Conservation (phyloP, 2,329 filamentous ascomycete species). For the Epichloe sylvatica region DNA sequence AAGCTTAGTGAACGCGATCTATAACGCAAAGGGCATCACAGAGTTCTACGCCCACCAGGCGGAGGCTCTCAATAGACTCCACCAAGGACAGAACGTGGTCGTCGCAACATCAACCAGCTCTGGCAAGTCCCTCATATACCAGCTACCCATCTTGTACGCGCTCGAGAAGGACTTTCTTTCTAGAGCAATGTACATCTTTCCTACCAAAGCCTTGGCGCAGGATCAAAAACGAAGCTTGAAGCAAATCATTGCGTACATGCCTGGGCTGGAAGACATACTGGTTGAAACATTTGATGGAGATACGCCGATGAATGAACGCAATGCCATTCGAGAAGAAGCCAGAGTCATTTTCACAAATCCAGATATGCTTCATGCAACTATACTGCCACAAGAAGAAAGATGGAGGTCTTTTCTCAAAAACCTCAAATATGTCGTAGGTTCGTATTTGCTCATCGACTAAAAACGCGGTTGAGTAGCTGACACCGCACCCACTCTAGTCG, state of each 20-base stretch:
- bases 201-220: conserved; percentile 90
- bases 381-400: conserved; percentile 76
- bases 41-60: conserved; percentile 84
- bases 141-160: conserved; percentile 78
- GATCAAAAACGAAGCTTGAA: conserved; percentile 83
- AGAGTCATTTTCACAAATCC: conserved; percentile 95
- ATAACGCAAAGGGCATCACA: conserved; percentile 78
- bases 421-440: conserved; percentile 72
- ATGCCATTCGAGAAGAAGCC: conserved; percentile 71
- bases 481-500: conserved; percentile 29
- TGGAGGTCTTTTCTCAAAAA: conserved; percentile 87
- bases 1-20: conserved; percentile 85
- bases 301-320: conserved; percentile 68
- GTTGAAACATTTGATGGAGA: conserved; percentile 96
- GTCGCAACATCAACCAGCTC: conserved; percentile 92
- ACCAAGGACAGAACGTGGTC: conserved; percentile 74
- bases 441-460: not conserved
- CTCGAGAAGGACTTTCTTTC: conserved; percentile 64
- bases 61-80: conserved; percentile 78
- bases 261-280: conserved; percentile 56
- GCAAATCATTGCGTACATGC: conserved; percentile 70
- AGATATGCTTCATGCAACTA: conserved; percentile 92
- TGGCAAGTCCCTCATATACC: conserved; percentile 95
- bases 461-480: not conserved
- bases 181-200: conserved; percentile 94